Conservation (phyloP, 108 stramenopile species). For the Cyclotella baltica region DNA sequence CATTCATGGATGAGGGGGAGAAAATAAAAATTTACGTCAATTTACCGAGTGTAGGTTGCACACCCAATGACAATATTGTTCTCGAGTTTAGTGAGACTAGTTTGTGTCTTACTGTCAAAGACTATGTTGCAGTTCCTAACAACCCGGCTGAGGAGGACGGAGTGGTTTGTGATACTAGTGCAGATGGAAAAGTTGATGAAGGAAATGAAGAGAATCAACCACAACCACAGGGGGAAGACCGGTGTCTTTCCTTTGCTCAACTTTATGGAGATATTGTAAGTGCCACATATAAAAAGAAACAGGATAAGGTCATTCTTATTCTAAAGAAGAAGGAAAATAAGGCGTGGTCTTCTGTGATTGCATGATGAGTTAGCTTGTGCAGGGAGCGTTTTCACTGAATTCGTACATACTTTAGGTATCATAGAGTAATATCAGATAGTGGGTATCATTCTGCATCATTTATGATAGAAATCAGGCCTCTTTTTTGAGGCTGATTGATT, state of each 20-base stretch:
- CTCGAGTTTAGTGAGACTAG: conserved; percentile 67
- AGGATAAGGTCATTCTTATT: conserved; percentile 70
- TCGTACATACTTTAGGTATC: too few species aligned
- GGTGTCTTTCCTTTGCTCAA: conserved; percentile 66
- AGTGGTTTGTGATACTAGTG: conserved; percentile 18
- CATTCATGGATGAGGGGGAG: conserved; percentile 74
- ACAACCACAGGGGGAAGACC: conserved; percentile 33
- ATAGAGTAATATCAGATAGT: too few species aligned
- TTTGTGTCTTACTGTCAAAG: conserved; percentile 65
- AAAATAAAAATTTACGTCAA: conserved; percentile 82
- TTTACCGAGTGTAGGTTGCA: conserved; percentile 66
- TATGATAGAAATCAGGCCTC: too few species aligned
- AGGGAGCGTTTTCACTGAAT: too few species aligned
- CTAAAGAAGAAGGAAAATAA: conserved; percentile 65
- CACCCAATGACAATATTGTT: conserved; percentile 53
- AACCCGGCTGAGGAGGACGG: background rate
- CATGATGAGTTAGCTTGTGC: too few species aligned
- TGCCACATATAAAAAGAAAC: conserved; percentile 68
- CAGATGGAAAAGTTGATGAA: conserved; percentile 1
- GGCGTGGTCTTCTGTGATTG: conserved; percentile 14
- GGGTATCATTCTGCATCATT: too few species aligned
- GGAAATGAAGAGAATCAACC: conserved; percentile 14
- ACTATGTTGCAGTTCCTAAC: conserved; percentile 47
- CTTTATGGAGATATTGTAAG: conserved; percentile 67
- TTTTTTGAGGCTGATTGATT: too few species aligned